Conservation (phyloP, 768 basidiomycete genomes). For the Neoboletus subvelutipes region DNA sequence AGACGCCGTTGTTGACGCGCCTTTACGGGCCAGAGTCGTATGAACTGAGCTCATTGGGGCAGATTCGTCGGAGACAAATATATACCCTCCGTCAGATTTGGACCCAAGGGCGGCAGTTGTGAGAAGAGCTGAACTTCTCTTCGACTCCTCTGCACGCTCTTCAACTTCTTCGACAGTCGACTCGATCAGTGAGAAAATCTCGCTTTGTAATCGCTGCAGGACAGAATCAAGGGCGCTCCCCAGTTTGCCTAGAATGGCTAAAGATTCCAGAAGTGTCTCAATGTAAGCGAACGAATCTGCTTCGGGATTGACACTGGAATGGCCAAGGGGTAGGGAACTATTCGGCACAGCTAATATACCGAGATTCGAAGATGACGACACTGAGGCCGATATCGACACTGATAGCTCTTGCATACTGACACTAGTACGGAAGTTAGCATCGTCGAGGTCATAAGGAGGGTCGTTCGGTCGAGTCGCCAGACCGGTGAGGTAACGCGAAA, state of each 20-base stretch:
- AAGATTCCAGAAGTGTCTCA: conserved; percentile 89
- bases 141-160: conserved; percentile 82
- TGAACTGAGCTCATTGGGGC: conserved; percentile 23
- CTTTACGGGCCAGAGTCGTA: conserved; percentile 23
- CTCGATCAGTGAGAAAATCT: conserved; percentile 85
- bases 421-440: conserved; percentile 32
- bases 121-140: conserved; percentile 43
- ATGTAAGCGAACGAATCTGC: conserved; percentile 91
- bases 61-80: conserved; percentile 37
- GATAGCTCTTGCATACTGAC: conserved; percentile 21
- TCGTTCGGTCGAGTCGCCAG: conserved; percentile 76
- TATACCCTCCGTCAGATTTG: conserved; percentile 53
- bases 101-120: conserved; percentile 37
- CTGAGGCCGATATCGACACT: conserved; percentile 19
- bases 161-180: conserved; percentile 86
- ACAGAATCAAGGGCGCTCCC: conserved; percentile 82
- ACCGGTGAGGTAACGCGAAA: conserved; percentile 62
- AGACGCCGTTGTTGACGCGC: conserved; percentile 44
- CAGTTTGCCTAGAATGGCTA: conserved; percentile 87
- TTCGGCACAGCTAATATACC: conserved; percentile 18
- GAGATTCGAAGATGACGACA: conserved; percentile 28
- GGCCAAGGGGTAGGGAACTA: conserved; percentile 21
- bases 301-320: conserved; percentile 67
- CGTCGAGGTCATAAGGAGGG: conserved; percentile 64
- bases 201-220: conserved; percentile 76